Percentiles rank a stretch among this genome's conserved stretches.
These are phyloP conservation scores for Fusarium sp. DNA, from an alignment of 2,329 filamentous ascomycete species.

Conservation along the genomic window DNA sequence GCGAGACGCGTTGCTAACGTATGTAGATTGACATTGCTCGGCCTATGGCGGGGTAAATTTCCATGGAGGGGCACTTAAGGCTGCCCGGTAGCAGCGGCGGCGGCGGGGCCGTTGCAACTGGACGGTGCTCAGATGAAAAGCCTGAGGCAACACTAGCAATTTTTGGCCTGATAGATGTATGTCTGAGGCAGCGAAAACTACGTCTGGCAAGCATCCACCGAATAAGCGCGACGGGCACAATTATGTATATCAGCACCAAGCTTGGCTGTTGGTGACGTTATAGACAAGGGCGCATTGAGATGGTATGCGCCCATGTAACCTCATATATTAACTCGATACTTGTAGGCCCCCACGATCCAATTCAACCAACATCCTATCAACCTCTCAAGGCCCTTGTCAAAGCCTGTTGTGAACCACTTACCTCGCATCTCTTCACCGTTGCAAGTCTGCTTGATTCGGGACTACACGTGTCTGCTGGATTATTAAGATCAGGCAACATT, in stretches of 20 bases:
- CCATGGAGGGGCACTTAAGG: slow-evolving; percentile 43
- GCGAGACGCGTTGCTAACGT: slow-evolving; percentile 43
- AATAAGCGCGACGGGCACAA: background rate
- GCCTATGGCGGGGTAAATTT: slow-evolving; percentile 50
- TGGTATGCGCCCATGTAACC: slow-evolving; percentile 24
- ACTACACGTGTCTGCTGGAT: background rate
- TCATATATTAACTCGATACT: slow-evolving; percentile 4
- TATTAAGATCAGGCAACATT: background rate
- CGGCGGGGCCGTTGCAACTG: slow-evolving; percentile 5
- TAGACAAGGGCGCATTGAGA: slow-evolving; percentile 10
- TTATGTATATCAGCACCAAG: background rate
- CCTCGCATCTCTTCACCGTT: background rate
- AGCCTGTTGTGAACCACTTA: background rate
- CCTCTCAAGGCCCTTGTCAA: background rate
- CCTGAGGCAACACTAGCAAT: slow-evolving; percentile 35
- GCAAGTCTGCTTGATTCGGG: background rate
- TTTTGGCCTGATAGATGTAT: slow-evolving; percentile 2
- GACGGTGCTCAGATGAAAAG: background rate
- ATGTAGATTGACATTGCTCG: slow-evolving; percentile 25
- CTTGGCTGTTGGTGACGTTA: slow-evolving; percentile 3
- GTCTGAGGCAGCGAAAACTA: slow-evolving; percentile 13
- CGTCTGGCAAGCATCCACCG: background rate
- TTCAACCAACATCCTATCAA: background rate
- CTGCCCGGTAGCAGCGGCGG: slow-evolving; percentile 13
- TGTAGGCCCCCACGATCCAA: slow-evolving; percentile 4